phyloP scores from a whole-genome alignment of 805 yeast genomes.

The Kregervanrija pseudodelftensis region DNA sequence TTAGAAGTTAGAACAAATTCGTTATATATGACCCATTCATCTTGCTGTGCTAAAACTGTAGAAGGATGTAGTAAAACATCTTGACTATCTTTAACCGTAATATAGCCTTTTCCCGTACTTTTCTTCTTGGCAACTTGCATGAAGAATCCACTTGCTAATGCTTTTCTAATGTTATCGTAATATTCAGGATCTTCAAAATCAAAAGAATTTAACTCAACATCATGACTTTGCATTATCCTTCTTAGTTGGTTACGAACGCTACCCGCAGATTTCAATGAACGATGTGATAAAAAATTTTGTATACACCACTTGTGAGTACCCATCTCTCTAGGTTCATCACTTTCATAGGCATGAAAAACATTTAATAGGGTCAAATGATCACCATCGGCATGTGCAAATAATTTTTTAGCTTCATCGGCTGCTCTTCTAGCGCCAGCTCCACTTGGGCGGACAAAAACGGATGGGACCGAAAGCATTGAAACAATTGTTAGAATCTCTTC shows the following conservation, averaged over 20 bases:
- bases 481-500: slow-evolving; percentile 84
- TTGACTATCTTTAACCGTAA: slow-evolving; percentile 92
- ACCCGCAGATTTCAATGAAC: slow-evolving; percentile 81
- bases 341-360: slow-evolving; percentile 76
- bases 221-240: slow-evolving; percentile 76
- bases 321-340: slow-evolving; percentile 60
- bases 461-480: slow-evolving; percentile 87
- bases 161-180: slow-evolving; percentile 75
- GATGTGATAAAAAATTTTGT: slow-evolving; percentile 75
- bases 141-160: slow-evolving; percentile 87
- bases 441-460: slow-evolving; percentile 90
- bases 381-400: slow-evolving; percentile 89
- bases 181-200: slow-evolving; percentile 58
- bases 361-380: slow-evolving; percentile 89
- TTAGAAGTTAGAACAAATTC: slow-evolving; percentile 92
- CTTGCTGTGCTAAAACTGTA: slow-evolving; percentile 79
- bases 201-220: slow-evolving; percentile 64
- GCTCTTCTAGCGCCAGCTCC: slow-evolving; percentile 73
- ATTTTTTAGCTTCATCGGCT: slow-evolving; percentile 85
- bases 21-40: slow-evolving; percentile 91
- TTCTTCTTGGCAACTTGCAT: slow-evolving; percentile 97
- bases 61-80: slow-evolving; percentile 93
- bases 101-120: slow-evolving; percentile 74
- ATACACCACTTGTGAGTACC: slow-evolving; percentile 85
- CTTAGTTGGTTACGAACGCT: slow-evolving; percentile 79